phyloP scores from a whole-genome alignment of 805 yeast species.

The Teunomyces kruisii region DNA sequence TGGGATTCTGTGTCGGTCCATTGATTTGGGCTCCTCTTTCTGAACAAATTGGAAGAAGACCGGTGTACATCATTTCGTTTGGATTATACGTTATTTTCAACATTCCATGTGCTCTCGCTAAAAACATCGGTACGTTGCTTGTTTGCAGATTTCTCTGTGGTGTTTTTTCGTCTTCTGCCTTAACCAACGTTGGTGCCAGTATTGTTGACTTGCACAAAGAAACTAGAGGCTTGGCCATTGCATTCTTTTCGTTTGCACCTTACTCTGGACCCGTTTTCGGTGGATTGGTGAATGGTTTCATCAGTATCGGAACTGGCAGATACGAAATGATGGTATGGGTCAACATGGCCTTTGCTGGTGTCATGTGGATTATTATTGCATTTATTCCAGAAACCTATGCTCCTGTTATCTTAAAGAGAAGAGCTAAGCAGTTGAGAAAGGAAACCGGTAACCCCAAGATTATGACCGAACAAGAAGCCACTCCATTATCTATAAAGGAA shows the following conservation, averaged over 20 bases:
- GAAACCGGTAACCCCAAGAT: slow-evolving; percentile 81
- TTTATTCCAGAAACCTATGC: slow-evolving; percentile 89
- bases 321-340: slow-evolving; percentile 82
- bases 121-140: slow-evolving; percentile 76
- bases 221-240: slow-evolving; percentile 85
- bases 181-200: slow-evolving; percentile 87
- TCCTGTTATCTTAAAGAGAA: slow-evolving; percentile 69
- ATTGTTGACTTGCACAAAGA: slow-evolving; percentile 84
- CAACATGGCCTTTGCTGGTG: slow-evolving; percentile 88
- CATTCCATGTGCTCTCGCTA: slow-evolving; percentile 83
- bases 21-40: slow-evolving; percentile 86
- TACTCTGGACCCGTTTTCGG: slow-evolving; percentile 92
- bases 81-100: slow-evolving; percentile 75
- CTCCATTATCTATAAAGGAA: slow-evolving; percentile 67
- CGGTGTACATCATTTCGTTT: slow-evolving; percentile 77
- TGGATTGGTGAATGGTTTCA: slow-evolving; percentile 85
- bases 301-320: slow-evolving; percentile 66
- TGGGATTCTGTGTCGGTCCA: slow-evolving; percentile 88
- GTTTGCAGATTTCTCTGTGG: slow-evolving; percentile 88
- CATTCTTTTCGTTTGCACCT: slow-evolving; percentile 88
- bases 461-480: slow-evolving; percentile 92
- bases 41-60: slow-evolving; percentile 83
- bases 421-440: slow-evolving; percentile 66
- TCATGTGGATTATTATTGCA: slow-evolving; percentile 66
- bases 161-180: slow-evolving; percentile 78